Conservation (phyloP, 176 grass and related monocot genomes). For the Musa schizocarpa region DNA sequence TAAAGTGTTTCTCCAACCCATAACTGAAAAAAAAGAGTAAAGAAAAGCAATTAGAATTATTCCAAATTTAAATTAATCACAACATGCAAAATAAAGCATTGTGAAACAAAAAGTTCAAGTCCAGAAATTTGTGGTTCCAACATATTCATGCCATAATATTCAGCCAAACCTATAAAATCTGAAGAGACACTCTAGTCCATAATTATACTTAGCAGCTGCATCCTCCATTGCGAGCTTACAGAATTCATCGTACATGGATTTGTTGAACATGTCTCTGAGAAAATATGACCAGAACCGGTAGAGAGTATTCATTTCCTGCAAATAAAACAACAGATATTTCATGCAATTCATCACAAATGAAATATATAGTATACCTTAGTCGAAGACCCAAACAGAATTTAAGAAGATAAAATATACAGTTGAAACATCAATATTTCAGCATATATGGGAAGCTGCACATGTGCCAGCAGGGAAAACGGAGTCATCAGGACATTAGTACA, state of each 20-base stretch:
- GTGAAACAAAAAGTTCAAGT: neutral
- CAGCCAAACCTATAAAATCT: slow-evolving; percentile 91
- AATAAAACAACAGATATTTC: neutral
- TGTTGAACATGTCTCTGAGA: slow-evolving; percentile 85
- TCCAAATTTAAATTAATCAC: too few species aligned
- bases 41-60: neutral
- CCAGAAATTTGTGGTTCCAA: neutral
- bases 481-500: too few species aligned
- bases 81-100: neutral
- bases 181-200: slow-evolving; percentile 95
- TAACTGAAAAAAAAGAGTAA: slow-evolving; percentile 54
- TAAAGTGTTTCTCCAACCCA: slow-evolving; percentile 95
- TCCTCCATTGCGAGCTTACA: slow-evolving; percentile 77
- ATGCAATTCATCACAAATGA: too few species aligned
- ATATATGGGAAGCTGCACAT: too few species aligned
- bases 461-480: too few species aligned
- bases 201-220: slow-evolving; percentile 76
- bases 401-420: too few species aligned
- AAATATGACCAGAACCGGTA: slow-evolving; percentile 99
- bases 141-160: neutral
- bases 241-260: slow-evolving; percentile 92
- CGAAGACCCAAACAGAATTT: too few species aligned
- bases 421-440: too few species aligned
- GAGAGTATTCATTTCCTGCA: slow-evolving; percentile 99
- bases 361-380: too few species aligned